Evolutionary conservation across 1,139 yeast species (phyloP).

Genomic region (Suhomyces coccinellae): DNA sequence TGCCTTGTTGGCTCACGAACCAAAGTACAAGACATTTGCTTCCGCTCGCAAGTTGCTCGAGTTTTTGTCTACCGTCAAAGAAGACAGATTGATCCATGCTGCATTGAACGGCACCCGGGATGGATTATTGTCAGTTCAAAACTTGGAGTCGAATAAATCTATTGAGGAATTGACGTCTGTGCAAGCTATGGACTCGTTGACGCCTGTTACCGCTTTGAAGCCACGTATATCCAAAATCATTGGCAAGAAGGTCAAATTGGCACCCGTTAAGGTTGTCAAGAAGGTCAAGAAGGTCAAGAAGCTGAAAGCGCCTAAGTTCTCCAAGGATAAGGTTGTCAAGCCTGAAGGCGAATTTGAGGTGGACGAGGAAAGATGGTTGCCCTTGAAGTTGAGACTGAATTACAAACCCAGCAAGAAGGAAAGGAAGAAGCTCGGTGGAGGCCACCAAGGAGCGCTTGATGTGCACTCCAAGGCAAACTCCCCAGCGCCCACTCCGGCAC

Average conservation of each 20-base stretch:
- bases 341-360: conserved; percentile 32
- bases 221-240: conserved; percentile 14
- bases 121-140: conserved; percentile 34
- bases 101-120: conserved; percentile 25
- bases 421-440: conserved; percentile 62
- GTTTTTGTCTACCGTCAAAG: conserved; percentile 27
- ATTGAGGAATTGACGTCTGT: conserved; percentile 31
- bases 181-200: background rate
- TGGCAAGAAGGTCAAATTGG: conserved; percentile 15
- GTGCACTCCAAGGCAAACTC: conserved; percentile 35
- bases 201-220: background rate
- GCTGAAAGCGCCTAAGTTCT: conserved; percentile 35
- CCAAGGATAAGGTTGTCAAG: conserved; percentile 36
- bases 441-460: conserved; percentile 65
- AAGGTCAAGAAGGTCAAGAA: conserved; percentile 25
- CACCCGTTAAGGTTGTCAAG: conserved; percentile 22
- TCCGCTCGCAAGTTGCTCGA: conserved; percentile 29
- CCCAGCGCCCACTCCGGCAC: conserved; percentile 21
- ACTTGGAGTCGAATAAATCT: conserved; percentile 28
- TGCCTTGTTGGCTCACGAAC: conserved; percentile 45
- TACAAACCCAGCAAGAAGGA: conserved; percentile 74
- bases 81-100: conserved; percentile 38
- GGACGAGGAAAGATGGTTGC: conserved; percentile 82
- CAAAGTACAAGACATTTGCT: conserved; percentile 12
- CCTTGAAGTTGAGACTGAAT: conserved; percentile 78